Base-by-base conservation (phyloP, 805 yeast species). In the Candida chilensis region DNA sequence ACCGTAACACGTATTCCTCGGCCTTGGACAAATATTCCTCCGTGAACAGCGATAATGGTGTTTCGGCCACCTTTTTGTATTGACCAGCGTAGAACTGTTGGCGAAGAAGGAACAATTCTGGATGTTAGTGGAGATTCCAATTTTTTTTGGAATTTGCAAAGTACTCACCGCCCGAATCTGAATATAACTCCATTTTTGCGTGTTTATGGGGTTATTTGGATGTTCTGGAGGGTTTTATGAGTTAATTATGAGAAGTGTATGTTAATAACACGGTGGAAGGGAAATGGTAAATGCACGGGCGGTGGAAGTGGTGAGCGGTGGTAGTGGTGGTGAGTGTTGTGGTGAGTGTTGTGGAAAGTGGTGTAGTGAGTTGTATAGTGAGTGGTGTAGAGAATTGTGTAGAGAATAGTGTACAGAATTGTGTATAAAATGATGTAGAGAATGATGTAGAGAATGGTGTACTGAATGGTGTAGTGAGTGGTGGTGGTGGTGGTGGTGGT, bases 51-150 rank as follows among this genome's bases (percentile, higher is more conserved):
- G 54, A 60, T 20, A 59, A 33, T 21, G 48, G 27, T 31, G 64
- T 60, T 5, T 56, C 46, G 27, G 57, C 41, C 3, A 70, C 72
- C 40, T 64, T 59, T 9, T 54, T 44, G 45, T 64, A 71, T 42
- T 74, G 76, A 29, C 77, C 74, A 9, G 80, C 70, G 50, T 68
- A 77, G 54, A 74, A 78, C 35, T 70, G 71, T 43, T 73, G 78
- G 39, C 73, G 66, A 16, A 77, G 50, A 12, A 62, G 64, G 50
- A 64, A 77, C 21, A 71, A 59, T 42, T 74, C 80, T 48, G 47
- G 40, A 16, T n/a, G 11, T 12, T 15, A 11, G 14, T 13, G 5
- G 9, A 5, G 6, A 11, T 7, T 8, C 15, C 9, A 28, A 19
- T 7, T 9, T 8, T 12, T 26, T 26, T 6, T 26, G 12, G 13